Percentiles rank a stretch among this genome's conserved stretches.
These are phyloP conservation scores for Cocos nucifera DNA, from an alignment of 176 grass and related monocot species.

Conservation along the genomic window DNA sequence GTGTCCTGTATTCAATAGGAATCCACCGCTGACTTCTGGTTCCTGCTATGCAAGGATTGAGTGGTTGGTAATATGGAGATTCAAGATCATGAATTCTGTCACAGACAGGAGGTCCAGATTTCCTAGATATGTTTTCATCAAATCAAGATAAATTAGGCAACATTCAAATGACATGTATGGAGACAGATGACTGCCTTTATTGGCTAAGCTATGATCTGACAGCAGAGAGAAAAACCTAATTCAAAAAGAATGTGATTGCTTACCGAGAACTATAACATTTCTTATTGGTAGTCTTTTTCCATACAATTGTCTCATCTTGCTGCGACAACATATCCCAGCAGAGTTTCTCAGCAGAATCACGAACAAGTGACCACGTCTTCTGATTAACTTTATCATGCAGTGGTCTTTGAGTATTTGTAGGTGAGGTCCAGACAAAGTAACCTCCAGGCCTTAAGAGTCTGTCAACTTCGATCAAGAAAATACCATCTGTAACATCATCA, in stretches of 20 bases:
- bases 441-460: constrained; percentile 90
- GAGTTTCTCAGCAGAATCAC: constrained; percentile 48
- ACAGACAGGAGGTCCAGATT: constrained; percentile 62
- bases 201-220: too few species aligned
- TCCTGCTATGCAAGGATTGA: constrained; percentile 87
- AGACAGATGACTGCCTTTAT: too few species aligned
- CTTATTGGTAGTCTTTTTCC: constrained; percentile 79
- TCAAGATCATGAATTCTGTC: constrained; percentile 61
- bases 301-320: constrained; percentile 97
- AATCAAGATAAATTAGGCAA: too few species aligned
- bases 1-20: constrained; percentile 59
- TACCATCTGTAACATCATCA: constrained; percentile 51
- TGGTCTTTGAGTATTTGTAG: constrained; percentile 75
- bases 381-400: constrained; percentile 84
- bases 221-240: too few species aligned
- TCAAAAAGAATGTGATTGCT: not conserved
- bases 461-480: constrained; percentile 91
- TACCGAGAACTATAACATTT: constrained; percentile 85
- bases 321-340: constrained; percentile 98
- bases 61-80: constrained; percentile 69
- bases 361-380: constrained; percentile 77
- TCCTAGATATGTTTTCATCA: constrained; percentile 40
- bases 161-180: not conserved
- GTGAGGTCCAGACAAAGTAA: constrained; percentile 94
- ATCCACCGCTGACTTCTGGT: constrained; percentile 78